Evolutionary conservation across 75 land plant species (phyloP), one percentile per base, ranked within the genome.

Genomic region (Larix kaempferi): DNA sequence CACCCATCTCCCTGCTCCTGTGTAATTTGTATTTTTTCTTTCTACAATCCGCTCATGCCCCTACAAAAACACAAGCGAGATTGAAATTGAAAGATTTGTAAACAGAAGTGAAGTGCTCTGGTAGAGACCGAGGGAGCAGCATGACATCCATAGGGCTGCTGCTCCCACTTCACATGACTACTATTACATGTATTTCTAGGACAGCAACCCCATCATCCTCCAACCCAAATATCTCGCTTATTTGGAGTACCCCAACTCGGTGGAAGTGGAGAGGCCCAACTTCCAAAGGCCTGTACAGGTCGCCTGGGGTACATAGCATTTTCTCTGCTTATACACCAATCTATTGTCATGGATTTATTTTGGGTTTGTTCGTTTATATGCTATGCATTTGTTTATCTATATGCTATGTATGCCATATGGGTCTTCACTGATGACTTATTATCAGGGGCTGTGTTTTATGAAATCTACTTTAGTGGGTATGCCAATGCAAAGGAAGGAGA

Each of bases 361-460:
- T 39, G 8, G 8, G 49, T 16, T n/a, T 69, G 52, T 69, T 69
- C n/a, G 6, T 69, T 69, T 67, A 37, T 19, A 21, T 37, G 54
- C 12, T 49, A 29, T 54, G 37, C n/a, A n/a, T 16, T n/a, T 69
- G 52, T 69, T 69, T 41, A 2, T 69, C 41, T 67, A 37, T 19
- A 21, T 37, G 54, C 12, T 49, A 29, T 54, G 37, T 61, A 80
- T 80, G 62, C 73, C 0, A 27, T 77, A 63, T 80, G 78, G 86
- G 82, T 86, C 79, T 88, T 83, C 80, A 78, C 90, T 86, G 79
- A 88, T 85, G 84, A 88, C 89, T 89, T 82, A 86, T 89, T 79
- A 76, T 73, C 86, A 84, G 90, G 86, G 83, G n/a, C 78, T 80
- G 15, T 82, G 80, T 84, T 84, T 78, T 84, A 80, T 84, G 57